A percentile compares a stretch with the other conserved stretches of the same genome.
Evolutionary conservation across 805 yeast species (phyloP).

Genomic region (Spathaspora sp.): DNA sequence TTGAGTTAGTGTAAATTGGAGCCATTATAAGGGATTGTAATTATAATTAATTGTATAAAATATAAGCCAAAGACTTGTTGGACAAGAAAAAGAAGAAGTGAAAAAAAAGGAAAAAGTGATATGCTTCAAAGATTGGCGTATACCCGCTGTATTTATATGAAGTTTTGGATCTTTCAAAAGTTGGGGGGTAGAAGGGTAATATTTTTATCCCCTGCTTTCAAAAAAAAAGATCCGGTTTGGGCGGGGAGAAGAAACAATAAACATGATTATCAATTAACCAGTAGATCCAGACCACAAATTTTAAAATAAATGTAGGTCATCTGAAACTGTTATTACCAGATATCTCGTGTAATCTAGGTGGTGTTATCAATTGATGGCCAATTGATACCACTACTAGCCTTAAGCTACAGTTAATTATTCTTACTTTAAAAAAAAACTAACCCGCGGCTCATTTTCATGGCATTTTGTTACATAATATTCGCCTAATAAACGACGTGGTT

Average conservation of each 20-base stretch:
- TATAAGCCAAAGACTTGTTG: background rate
- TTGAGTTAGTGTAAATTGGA: conserved; percentile 66
- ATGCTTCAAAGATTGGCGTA: background rate
- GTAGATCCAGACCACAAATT: background rate
- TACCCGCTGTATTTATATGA: background rate
- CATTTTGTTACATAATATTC: no score
- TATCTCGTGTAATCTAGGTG: no score
- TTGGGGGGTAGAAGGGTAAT: background rate
- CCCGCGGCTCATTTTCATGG: no score
- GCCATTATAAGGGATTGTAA: conserved; percentile 28
- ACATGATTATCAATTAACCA: background rate
- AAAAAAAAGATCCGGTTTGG: background rate
- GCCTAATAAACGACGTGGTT: no score
- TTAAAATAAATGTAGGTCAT: no score
- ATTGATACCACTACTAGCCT: no score
- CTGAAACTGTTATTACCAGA: no score
- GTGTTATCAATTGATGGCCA: no score
- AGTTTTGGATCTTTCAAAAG: background rate
- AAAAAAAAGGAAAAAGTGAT: background rate
- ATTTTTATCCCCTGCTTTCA: background rate
- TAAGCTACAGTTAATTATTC: no score
- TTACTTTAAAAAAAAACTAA: no score
- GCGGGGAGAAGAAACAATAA: background rate
- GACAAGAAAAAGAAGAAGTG: background rate
- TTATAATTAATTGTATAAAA: background rate